phyloP scores from a whole-genome alignment of 148 eudicot species.

The Silene latifolia region DNA sequence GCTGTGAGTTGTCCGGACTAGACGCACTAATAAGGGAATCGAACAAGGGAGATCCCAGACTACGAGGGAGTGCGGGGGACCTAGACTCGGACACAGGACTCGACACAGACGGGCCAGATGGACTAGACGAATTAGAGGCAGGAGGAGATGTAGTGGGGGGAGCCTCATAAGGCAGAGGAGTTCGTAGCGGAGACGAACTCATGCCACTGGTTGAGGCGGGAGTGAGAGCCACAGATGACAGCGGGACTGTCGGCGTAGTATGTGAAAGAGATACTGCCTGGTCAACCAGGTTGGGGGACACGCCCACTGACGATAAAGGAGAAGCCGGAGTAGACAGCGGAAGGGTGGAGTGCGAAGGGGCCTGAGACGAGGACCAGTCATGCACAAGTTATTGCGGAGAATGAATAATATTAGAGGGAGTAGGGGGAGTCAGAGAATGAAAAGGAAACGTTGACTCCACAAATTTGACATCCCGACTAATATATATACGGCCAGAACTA shows the following conservation, averaged over 20 bases:
- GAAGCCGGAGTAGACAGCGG: not conserved
- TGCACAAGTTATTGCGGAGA: not conserved
- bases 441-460: not conserved
- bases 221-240: too few species aligned
- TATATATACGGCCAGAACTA: not conserved
- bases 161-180: too few species aligned
- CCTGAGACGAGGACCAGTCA: not conserved
- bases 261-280: too few species aligned
- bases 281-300: not conserved
- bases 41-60: not conserved
- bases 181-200: too few species aligned
- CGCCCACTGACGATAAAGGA: not conserved
- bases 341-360: not conserved
- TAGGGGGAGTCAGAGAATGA: not conserved
- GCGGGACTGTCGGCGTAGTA: too few species aligned
- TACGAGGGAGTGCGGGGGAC: not conserved
- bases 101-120: not conserved
- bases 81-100: not conserved
- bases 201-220: too few species aligned
- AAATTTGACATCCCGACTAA: not conserved
- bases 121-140: too few species aligned
- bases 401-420: not conserved
- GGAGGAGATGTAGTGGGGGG: too few species aligned
- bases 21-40: not conserved
- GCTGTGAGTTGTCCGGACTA: not conserved